phyloP scores from a whole-genome alignment of 106 monocot species.

The Alisma plantagoaquatica region DNA sequence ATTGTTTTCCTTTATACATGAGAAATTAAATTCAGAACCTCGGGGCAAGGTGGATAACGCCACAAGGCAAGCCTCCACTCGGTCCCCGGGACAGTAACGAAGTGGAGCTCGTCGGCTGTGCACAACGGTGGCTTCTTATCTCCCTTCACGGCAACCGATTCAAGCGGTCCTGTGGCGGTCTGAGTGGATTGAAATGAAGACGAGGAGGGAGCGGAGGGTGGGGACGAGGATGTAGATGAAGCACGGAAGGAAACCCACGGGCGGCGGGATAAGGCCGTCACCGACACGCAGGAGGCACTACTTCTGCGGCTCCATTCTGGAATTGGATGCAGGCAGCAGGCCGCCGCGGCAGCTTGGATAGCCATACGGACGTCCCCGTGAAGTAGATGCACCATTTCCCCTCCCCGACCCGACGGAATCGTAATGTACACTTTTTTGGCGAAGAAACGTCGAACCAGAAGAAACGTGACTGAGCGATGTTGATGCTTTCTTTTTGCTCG shows the following conservation, averaged over 20 bases:
- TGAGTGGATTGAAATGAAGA: not conserved
- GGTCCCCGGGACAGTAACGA: slow-evolving; percentile 47
- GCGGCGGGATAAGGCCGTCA: slow-evolving; percentile 5
- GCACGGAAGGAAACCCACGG: not conserved
- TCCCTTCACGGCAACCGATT: not conserved
- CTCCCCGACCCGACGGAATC: too few species aligned
- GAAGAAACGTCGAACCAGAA: too few species aligned
- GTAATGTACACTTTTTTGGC: too few species aligned
- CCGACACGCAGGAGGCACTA: too few species aligned
- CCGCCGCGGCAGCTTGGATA: slow-evolving; percentile 27
- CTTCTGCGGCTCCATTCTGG: too few species aligned
- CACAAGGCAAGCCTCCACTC: slow-evolving; percentile 71
- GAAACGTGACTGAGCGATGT: too few species aligned
- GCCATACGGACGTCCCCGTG: slow-evolving; percentile 28
- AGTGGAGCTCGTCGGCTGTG: slow-evolving; percentile 82
- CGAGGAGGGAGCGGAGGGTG: not conserved
- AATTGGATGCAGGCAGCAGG: slow-evolving; percentile 15
- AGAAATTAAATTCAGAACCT: slow-evolving; percentile 18
- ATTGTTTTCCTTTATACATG: too few species aligned
- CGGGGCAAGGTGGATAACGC: slow-evolving; percentile 42
- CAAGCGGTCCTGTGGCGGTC: not conserved
- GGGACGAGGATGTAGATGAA: not conserved
- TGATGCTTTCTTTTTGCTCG: too few species aligned
- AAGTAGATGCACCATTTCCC: not conserved
- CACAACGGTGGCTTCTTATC: slow-evolving; percentile 23